These are phyloP conservation scores for Pyricularia grisea DNA, from an alignment of 2,329 filamentous ascomycete species.

Conservation along the genomic window DNA sequence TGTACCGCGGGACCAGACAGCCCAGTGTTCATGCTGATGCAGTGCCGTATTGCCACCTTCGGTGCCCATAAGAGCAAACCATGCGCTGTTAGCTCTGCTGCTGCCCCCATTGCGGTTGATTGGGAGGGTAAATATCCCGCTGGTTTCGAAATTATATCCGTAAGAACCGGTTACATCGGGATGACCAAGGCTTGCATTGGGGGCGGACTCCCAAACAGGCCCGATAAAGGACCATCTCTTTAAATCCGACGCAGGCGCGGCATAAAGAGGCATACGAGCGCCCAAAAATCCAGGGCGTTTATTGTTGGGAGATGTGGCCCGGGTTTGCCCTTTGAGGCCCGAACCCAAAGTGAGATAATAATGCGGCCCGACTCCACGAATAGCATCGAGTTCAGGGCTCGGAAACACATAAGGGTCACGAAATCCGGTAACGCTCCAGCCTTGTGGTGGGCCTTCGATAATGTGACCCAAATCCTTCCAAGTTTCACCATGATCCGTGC, in stretches of 20 bases:
- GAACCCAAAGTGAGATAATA: background rate
- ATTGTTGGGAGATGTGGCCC: background rate
- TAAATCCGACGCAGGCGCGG: background rate
- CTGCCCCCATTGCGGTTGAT: background rate
- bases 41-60: background rate
- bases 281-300: background rate
- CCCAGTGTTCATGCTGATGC: background rate
- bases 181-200: background rate
- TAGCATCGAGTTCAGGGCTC: background rate
- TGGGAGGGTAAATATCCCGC: background rate
- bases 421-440: constrained; percentile 2
- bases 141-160: constrained; percentile 1
- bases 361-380: background rate
- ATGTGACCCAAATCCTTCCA: background rate
- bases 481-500: background rate
- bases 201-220: background rate
- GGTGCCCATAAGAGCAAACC: background rate
- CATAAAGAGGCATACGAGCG: background rate
- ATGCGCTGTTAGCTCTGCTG: background rate
- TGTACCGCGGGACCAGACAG: background rate
- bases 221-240: background rate
- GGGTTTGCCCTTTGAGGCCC: background rate
- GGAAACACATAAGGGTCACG: background rate
- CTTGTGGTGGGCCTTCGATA: background rate
- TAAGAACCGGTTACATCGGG: background rate